Base-by-base conservation (phyloP, 129 eudicot genomes). In the Erigeron canadensis region DNA sequence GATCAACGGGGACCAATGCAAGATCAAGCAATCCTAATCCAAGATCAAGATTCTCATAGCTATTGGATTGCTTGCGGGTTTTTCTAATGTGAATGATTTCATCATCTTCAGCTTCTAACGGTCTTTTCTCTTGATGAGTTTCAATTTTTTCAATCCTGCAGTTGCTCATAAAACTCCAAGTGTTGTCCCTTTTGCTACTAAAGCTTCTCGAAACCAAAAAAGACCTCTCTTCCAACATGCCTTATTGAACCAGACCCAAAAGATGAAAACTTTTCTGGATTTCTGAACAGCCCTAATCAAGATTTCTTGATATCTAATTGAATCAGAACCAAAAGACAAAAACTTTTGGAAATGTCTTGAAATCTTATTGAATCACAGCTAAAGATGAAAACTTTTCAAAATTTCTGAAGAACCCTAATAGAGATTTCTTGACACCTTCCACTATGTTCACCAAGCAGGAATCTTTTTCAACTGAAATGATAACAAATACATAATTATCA, bases 181-280 rank as follows among this genome's bases (percentile, higher is more conserved):
- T 76, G 80, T 68, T 69, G 15, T 80, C 84, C 48, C 69, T 75
- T 19, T 86, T 83, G 69, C 82, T 81, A 65, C 66, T 69, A 63
- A 82, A 84, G 68, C 59, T 79, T 65, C 95, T 72, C 13, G 95
- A 81, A 67, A 88, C 88, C 77, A 91, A 42, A 80, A 86, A 85
- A 55, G 95, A 63, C 58, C 91, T 71, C 65, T 88, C 97, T 69
- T 91, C 91, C 89, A 91, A 80, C 97, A 87, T 91, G 47, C 81
- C 91, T 81, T 81, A 83, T 77, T 63, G 72, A 77, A 64, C 63
- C 84, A 81, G 70, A 39, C 71, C 78, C 45, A 12, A 58, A 71
- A 69, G 59, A 71, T 71, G 64, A 21, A 66, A 15, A 18, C 79
- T 79, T 76, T 83, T 56, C 19, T 42, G 67, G 18, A 45, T 63